Evolutionary conservation across 2,329 filamentous ascomycete species (phyloP), one percentile per base, ranked within the genome.

Genomic region (Amylocarpus encephaloides): DNA sequence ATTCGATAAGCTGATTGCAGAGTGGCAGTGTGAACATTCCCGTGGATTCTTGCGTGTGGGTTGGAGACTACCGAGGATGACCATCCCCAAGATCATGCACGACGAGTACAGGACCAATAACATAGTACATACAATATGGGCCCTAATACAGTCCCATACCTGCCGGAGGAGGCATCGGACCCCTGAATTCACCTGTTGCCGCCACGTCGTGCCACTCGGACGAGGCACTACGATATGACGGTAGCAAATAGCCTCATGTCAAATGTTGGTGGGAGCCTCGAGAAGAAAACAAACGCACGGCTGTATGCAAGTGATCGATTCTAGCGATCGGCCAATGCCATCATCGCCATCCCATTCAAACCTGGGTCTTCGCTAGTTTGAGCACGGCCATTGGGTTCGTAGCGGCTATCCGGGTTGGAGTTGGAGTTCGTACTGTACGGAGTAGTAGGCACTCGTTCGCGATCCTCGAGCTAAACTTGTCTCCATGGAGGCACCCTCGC

Each of bases 221-320:
- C 19, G 13, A 16, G 16, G 19, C 12, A 22, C 19, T 7, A 12
- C 15, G 32, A 22, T 45, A 45, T 19, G 33, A 11, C 36, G 15
- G n/a, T 38, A 18, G 11, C 34, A 38, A 38, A 50, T 49, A 49
- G 48, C 48, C 42, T 54, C 49, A 49, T 46, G 40, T 34, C 16
- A 47, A 46, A 51, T 53, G 50, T 43, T 43, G 7, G 40, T 16
- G 9, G 29, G 26, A 19, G 6, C 33, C 16, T 53, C 52, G 54
- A 55, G 36, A 52, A 54, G 44, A 40, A 43, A 49, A 54, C 57
- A 52, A 54, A 57, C 51, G 56, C 55, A 59, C 54, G 58, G 57
- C 41, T 58, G 53, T 57, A 62, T 61, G 60, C 58, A 62, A 61
- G 60, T 58, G 53, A 58, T 60, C 50, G 48, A 53, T 58, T 54